Conservation (phyloP, 2,329 filamentous ascomycete species). For the Monosporascus sp. region DNA sequence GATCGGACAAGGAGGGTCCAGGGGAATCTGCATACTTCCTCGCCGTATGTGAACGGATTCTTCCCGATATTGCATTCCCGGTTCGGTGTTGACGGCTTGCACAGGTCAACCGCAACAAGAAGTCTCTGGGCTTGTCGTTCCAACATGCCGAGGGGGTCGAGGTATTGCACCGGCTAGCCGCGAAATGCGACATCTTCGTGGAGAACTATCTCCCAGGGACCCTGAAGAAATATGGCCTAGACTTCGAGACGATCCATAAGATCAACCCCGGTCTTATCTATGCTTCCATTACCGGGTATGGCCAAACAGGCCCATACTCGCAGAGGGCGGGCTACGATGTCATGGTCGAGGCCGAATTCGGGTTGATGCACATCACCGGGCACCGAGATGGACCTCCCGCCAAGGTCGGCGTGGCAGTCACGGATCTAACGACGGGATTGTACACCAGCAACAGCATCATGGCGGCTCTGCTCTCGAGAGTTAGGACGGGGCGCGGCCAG, state of each 20-base stretch:
- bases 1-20: constrained; percentile 56
- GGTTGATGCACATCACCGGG: constrained; percentile 97
- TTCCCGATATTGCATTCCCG: not conserved
- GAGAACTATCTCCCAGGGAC: constrained; percentile 94
- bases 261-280: constrained; percentile 89
- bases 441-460: constrained; percentile 96
- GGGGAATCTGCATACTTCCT: constrained; percentile 96
- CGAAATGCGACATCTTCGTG: constrained; percentile 85
- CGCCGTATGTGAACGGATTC: constrained; percentile 51
- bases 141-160: constrained; percentile 77
- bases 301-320: constrained; percentile 87
- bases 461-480: constrained; percentile 78
- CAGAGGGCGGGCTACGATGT: constrained; percentile 92
- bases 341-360: constrained; percentile 98
- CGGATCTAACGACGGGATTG: constrained; percentile 88
- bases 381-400: constrained; percentile 82
- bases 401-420: constrained; percentile 96
- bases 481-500: constrained; percentile 73
- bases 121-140: constrained; percentile 87
- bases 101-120: constrained; percentile 95
- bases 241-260: constrained; percentile 72
- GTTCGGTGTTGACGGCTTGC: constrained; percentile 4
- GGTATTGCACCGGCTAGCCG: constrained; percentile 79
- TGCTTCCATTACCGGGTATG: constrained; percentile 94
- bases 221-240: constrained; percentile 84